Conservation (phyloP, 2,329 filamentous ascomycete genomes). For the Trichoderma sp. region DNA sequence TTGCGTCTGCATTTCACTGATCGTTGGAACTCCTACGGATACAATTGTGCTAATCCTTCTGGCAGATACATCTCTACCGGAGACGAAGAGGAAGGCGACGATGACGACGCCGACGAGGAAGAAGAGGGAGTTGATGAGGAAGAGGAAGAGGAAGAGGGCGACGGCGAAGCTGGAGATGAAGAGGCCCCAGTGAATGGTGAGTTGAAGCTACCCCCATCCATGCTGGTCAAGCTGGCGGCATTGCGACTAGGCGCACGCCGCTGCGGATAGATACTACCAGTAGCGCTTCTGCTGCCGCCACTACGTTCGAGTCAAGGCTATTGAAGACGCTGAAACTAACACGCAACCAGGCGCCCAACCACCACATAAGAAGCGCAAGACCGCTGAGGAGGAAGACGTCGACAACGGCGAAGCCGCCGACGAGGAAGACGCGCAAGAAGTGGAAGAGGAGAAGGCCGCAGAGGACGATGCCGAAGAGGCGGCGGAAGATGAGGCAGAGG, state of each 20-base stretch:
- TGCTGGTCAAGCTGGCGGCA: neutral
- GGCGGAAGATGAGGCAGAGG: constrained; percentile 32
- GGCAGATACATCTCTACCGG: constrained; percentile 41
- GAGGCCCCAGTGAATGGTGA: constrained; percentile 43
- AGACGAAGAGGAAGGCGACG: constrained; percentile 45
- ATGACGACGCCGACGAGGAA: constrained; percentile 45
- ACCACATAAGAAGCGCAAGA: constrained; percentile 57
- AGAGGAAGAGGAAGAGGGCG: constrained; percentile 35
- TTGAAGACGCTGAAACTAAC: neutral
- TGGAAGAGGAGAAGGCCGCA: constrained; percentile 30
- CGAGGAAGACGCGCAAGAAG: constrained; percentile 37
- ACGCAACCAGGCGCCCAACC: constrained; percentile 39
- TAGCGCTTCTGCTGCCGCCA: neutral
- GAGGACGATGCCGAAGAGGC: constrained; percentile 31
- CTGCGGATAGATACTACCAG: no score
- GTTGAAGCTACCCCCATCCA: constrained; percentile 24
- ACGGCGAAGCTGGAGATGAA: neutral
- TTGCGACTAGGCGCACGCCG: neutral
- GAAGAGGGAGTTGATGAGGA: constrained; percentile 43
- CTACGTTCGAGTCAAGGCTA: neutral
- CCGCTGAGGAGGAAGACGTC: constrained; percentile 36
- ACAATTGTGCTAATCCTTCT: neutral
- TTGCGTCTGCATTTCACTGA: neutral
- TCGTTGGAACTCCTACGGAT: neutral
- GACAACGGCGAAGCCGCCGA: constrained; percentile 41